Percentiles rank a stretch among this genome's conserved stretches.
phyloP scores from a whole-genome alignment of 2,329 filamentous ascomycete genomes.

The Pseudogymnoascus sp. region DNA sequence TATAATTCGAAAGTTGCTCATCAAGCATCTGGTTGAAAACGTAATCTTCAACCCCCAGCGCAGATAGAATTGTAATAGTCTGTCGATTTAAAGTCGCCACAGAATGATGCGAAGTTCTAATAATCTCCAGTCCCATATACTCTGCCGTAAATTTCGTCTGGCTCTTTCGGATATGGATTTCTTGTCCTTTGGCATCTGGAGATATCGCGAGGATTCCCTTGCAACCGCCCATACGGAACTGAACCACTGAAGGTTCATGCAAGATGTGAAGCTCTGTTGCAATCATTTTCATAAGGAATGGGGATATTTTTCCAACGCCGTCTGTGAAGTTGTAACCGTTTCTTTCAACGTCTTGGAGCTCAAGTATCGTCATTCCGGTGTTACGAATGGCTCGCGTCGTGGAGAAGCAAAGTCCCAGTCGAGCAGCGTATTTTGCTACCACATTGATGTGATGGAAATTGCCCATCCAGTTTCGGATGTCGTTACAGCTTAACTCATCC shows the following conservation, averaged over 20 bases:
- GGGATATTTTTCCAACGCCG: conserved; percentile 88
- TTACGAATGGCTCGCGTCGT: conserved; percentile 71
- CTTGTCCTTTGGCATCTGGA: conserved; percentile 54
- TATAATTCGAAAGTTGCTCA: conserved; percentile 59
- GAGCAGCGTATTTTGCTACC: conserved; percentile 82
- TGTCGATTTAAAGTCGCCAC: conserved; percentile 81
- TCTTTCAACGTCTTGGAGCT: conserved; percentile 61
- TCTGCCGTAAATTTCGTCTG: conserved; percentile 77
- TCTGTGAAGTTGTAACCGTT: conserved; percentile 75
- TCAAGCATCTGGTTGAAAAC: conserved; percentile 62
- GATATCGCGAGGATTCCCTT: conserved; percentile 82
- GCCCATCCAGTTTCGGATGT: conserved; percentile 83
- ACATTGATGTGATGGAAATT: conserved; percentile 71
- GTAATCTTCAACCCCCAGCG: conserved; percentile 60
- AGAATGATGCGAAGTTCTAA: conserved; percentile 68
- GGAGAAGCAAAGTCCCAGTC: conserved; percentile 91
- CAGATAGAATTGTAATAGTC: conserved; percentile 75
- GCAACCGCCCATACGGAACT: conserved; percentile 86
- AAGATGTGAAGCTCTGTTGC: conserved; percentile 59
- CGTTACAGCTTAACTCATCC: conserved; percentile 56
- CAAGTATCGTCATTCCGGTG: conserved; percentile 46
- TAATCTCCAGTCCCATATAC: conserved; percentile 73
- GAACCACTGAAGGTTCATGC: conserved; percentile 68
- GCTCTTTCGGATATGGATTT: conserved; percentile 72
- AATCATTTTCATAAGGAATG: conserved; percentile 65